phyloP scores from a whole-genome alignment of 306 rosid genomes.

The Casuarina glauca region DNA sequence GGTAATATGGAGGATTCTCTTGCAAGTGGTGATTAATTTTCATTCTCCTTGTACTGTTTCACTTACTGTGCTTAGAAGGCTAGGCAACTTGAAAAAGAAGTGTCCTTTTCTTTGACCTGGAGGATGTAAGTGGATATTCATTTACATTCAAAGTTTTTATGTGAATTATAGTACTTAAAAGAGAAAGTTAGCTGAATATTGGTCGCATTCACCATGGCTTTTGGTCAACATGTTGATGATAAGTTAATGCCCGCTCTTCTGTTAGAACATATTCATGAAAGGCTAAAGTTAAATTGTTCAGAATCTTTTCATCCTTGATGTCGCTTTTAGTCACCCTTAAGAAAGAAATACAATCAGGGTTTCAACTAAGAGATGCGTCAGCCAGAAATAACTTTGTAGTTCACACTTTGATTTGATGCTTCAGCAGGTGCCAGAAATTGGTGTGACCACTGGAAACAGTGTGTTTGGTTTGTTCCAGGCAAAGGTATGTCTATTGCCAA shows the following conservation, averaged over 20 bases:
- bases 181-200: neutral
- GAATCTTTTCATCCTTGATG: neutral
- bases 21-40: neutral
- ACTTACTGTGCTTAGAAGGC: neutral
- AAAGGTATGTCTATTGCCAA: slow-evolving; percentile 50
- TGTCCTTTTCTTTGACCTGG: neutral
- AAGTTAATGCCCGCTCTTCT: neutral
- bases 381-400: neutral
- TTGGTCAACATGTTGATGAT: neutral
- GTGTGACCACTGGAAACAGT: slow-evolving; percentile 99
- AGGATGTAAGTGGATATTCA: neutral
- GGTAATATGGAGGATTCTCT: slow-evolving; percentile 26
- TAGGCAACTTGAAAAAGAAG: neutral
- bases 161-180: neutral
- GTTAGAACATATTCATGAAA: neutral
- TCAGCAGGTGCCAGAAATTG: slow-evolving; percentile 62
- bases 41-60: neutral
- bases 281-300: neutral
- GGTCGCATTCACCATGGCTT: neutral
- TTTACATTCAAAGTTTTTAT: too few species aligned
- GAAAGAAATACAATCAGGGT: neutral
- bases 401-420: slow-evolving; percentile 30
- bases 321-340: neutral
- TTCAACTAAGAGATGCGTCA: neutral
- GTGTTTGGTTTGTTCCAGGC: slow-evolving; percentile 94